Evolutionary conservation across 78 protist species (phyloP).

Genomic region (Creolimax fragrantissima): DNA sequence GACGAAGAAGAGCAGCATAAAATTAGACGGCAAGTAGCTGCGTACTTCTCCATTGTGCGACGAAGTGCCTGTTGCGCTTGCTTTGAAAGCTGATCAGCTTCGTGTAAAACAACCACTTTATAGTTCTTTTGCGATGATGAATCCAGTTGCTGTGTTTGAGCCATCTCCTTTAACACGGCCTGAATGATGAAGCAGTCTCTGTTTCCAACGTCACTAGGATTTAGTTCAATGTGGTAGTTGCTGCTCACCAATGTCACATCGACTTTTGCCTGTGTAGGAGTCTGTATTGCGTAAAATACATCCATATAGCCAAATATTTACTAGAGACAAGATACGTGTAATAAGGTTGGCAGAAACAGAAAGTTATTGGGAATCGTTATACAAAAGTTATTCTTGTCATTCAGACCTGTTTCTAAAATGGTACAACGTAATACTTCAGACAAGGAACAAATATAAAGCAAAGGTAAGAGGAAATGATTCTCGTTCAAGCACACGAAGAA

Average conservation of each 20-base stretch:
- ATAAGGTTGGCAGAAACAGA: background rate
- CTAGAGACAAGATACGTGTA: background rate
- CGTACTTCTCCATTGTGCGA: conserved; percentile 95
- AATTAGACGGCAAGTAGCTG: conserved; percentile 68
- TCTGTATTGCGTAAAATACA: background rate
- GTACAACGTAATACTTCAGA: background rate
- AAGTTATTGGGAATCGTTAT: background rate
- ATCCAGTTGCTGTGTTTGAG: conserved; percentile 71
- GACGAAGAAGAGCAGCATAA: conserved; percentile 49
- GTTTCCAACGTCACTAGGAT: conserved; percentile 85
- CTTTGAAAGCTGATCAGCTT: conserved; percentile 75
- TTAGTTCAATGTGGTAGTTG: conserved; percentile 86
- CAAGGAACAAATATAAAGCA: background rate
- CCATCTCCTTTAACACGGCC: conserved; percentile 88
- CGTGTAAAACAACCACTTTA: conserved; percentile 68
- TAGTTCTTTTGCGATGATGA: background rate
- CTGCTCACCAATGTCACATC: conserved; percentile 64
- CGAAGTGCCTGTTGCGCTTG: conserved; percentile 96
- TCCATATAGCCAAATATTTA: background rate
- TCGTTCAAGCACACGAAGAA: no score
- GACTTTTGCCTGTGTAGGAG: conserved; percentile 1
- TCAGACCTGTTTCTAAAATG: background rate
- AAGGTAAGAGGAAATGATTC: background rate
- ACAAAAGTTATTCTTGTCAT: background rate
- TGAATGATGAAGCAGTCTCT: conserved; percentile 85